phyloP scores from a whole-genome alignment of 2,329 filamentous ascomycete species.

The Fusarium fujikuroi region DNA sequence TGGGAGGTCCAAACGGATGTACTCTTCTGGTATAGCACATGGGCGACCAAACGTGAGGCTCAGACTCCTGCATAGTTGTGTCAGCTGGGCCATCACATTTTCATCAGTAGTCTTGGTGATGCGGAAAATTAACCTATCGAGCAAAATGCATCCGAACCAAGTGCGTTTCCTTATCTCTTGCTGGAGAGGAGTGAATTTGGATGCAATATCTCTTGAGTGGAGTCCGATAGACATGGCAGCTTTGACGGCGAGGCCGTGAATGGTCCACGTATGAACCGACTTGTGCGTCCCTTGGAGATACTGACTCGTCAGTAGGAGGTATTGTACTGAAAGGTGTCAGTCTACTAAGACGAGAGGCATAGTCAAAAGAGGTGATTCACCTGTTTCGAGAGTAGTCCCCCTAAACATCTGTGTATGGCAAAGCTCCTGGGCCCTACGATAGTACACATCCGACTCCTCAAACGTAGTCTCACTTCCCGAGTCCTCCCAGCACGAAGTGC shows the following conservation, averaged over 20 bases:
- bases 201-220: constrained; percentile 54
- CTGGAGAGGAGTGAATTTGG: constrained; percentile 53
- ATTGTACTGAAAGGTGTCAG: constrained; percentile 52
- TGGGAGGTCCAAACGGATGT: constrained; percentile 22
- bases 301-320: constrained; percentile 59
- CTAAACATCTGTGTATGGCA: constrained; percentile 55
- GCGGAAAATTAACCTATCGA: constrained; percentile 19
- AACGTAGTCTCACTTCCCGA: constrained; percentile 37
- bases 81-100: background rate
- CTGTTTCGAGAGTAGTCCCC: constrained; percentile 57
- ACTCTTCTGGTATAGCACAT: constrained; percentile 28
- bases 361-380: background rate
- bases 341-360: accelerated
- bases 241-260: constrained; percentile 63
- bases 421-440: constrained; percentile 55
- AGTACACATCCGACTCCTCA: constrained; percentile 56
- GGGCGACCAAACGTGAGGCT: constrained; percentile 33
- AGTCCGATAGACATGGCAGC: constrained; percentile 63
- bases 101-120: no score
- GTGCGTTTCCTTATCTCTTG: constrained; percentile 59
- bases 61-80: background rate
- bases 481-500: constrained; percentile 25
- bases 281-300: constrained; percentile 65
- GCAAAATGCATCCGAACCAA: constrained; percentile 50
- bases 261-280: constrained; percentile 64